Conservation (phyloP, 2,329 filamentous ascomycete species). For the Talaromyces sp. region DNA sequence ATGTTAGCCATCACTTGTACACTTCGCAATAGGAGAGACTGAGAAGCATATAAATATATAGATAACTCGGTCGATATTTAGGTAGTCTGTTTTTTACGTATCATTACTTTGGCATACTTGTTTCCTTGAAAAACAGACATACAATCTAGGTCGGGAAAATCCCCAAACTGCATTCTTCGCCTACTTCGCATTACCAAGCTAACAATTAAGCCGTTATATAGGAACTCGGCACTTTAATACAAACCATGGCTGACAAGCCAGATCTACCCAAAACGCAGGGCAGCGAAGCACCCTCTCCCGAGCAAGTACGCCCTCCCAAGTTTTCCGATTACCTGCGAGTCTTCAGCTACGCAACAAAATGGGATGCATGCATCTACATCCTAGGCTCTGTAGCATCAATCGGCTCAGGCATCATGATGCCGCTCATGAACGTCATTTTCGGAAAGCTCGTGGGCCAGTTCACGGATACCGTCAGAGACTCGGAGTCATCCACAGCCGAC, state of each 20-base stretch:
- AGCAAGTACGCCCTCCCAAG: slow-evolving; percentile 2
- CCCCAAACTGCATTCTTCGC: background rate
- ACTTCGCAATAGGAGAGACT: background rate
- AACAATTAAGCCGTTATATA: background rate
- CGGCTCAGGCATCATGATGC: slow-evolving; percentile 28
- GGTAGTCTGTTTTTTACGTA: background rate
- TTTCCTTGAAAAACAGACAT: background rate
- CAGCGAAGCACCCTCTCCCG: background rate
- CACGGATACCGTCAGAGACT: slow-evolving; percentile 43
- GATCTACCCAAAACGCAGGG: background rate
- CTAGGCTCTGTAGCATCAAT: slow-evolving; percentile 17
- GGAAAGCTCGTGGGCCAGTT: slow-evolving; percentile 57
- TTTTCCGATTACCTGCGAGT: slow-evolving; percentile 12
- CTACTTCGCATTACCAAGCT: background rate
- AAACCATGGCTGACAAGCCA: slow-evolving; percentile 5
- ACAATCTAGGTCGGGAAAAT: background rate
- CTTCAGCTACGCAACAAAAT: slow-evolving; percentile 10
- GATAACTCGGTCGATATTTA: background rate
- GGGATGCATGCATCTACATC: slow-evolving; percentile 7
- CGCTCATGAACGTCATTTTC: slow-evolving; percentile 61
- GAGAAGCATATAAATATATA: background rate
- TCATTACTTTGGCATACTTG: background rate
- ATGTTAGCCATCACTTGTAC: background rate
- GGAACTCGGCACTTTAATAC: background rate
- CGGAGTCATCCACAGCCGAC: slow-evolving; percentile 46